These are phyloP conservation scores for Pseudopediastrum boryanum DNA, from an alignment of 139 green algal species.

Conservation along the genomic window DNA sequence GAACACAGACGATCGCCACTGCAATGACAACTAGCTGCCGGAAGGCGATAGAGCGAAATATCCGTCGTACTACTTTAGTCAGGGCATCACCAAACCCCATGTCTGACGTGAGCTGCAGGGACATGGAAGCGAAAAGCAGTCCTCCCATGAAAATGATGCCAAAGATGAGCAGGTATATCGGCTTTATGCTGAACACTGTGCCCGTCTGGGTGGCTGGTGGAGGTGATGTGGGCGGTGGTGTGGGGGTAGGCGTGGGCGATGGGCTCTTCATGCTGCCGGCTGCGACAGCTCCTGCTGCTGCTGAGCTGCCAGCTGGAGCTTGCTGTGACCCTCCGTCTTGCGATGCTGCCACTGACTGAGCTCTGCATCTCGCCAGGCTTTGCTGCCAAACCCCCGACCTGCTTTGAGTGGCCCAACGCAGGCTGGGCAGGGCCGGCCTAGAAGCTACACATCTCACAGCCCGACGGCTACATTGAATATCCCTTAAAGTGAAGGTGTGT, in stretches of 20 bases:
- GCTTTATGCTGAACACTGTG: constrained; percentile 4
- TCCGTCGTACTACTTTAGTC: constrained; percentile 54
- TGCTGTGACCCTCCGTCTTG: not conserved
- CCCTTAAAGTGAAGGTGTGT: too few relatives aligned
- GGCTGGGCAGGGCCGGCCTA: too few relatives aligned
- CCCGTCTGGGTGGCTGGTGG: not conserved
- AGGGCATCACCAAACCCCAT: constrained; percentile 50
- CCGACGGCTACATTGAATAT: too few relatives aligned
- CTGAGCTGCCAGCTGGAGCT: too few relatives aligned
- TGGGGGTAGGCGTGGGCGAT: too few relatives aligned
- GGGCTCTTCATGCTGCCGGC: too few relatives aligned
- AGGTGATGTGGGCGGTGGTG: not conserved
- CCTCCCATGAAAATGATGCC: constrained; percentile 52
- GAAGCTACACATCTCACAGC: too few relatives aligned
- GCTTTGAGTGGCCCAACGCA: too few relatives aligned
- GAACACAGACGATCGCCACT: constrained; percentile 52
- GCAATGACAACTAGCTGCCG: constrained; percentile 55
- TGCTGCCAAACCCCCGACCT: too few relatives aligned
- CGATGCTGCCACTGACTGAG: too few relatives aligned
- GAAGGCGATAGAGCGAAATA: constrained; percentile 33
- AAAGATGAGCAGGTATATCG: constrained; percentile 40
- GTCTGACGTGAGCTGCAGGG: constrained; percentile 60
- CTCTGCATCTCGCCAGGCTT: too few relatives aligned
- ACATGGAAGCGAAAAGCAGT: constrained; percentile 54
- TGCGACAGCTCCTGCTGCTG: too few relatives aligned